Percentiles rank a stretch among this genome's conserved stretches.
These are phyloP conservation scores for Nepenthes gracilis DNA, from an alignment of 148 eudicot genomes.

Conservation along the genomic window DNA sequence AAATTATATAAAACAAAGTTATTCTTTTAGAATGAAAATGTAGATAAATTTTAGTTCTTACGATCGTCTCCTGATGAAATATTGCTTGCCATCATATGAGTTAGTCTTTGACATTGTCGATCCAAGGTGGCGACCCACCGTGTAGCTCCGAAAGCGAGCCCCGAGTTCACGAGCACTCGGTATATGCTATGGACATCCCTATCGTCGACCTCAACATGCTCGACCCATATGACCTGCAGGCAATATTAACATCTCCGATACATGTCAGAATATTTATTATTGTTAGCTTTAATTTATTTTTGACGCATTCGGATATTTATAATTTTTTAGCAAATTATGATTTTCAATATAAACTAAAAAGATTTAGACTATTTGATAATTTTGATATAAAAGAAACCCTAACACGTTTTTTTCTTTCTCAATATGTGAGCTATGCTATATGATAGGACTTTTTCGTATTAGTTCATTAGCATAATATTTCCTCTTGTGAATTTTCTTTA, in stretches of 20 bases:
- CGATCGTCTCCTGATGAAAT: constrained; percentile 8
- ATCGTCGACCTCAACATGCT: constrained; percentile 69
- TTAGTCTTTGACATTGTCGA: constrained; percentile 70
- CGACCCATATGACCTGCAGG: constrained; percentile 64
- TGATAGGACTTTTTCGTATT: no score
- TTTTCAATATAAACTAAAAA: no score
- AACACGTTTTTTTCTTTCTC: no score
- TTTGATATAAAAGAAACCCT: no score
- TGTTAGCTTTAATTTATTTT: no score
- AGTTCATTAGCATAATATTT: no score
- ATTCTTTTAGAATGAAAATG: neutral
- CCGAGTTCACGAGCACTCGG: constrained; percentile 48
- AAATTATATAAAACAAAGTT: neutral
- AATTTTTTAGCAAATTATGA: no score
- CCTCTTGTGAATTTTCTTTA: no score
- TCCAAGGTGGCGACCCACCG: constrained; percentile 77
- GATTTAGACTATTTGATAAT: no score
- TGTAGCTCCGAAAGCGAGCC: constrained; percentile 70
- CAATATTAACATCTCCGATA: neutral
- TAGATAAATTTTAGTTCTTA: no score
- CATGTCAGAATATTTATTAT: neutral
- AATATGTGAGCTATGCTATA: no score
- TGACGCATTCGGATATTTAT: no score
- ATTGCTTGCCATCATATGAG: constrained; percentile 69
- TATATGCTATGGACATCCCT: constrained; percentile 58